A percentile compares a stretch with the other conserved stretches of the same genome.
phyloP scores from a whole-genome alignment of 2,329 filamentous ascomycete genomes.

The Thielaviopsis punctulata region DNA sequence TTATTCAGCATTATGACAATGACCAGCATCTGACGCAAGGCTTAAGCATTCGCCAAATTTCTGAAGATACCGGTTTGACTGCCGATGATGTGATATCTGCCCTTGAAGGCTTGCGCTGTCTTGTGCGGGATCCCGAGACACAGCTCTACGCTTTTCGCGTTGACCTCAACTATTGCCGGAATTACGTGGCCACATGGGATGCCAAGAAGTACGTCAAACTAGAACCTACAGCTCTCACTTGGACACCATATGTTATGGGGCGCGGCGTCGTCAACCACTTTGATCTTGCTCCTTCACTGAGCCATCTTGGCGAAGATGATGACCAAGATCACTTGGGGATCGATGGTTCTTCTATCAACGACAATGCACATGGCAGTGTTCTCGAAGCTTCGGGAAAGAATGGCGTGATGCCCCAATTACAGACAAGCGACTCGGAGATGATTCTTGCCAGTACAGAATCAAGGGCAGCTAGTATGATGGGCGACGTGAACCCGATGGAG shows the following conservation, averaged over 20 bases:
- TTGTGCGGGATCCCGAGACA: conserved; percentile 78
- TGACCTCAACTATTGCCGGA: conserved; percentile 67
- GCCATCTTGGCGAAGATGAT: conserved; percentile 63
- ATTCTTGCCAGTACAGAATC: conserved; percentile 6
- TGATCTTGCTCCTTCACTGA: conserved; percentile 64
- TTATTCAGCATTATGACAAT: conserved; percentile 33
- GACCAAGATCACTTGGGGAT: conserved; percentile 22
- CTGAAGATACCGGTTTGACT: conserved; percentile 84
- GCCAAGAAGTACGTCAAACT: conserved; percentile 75
- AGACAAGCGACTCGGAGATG: background rate
- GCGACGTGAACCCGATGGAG: conserved; percentile 13
- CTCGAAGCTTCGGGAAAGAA: conserved; percentile 1
- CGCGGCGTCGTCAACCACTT: conserved; percentile 67
- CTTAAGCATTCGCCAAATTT: conserved; percentile 50
- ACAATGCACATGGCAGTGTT: background rate
- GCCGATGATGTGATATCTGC: conserved; percentile 91
- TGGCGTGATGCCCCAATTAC: conserved; percentile 1
- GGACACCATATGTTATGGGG: conserved; percentile 97
- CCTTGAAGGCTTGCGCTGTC: conserved; percentile 71
- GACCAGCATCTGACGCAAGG: conserved; percentile 20
- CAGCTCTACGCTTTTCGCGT: conserved; percentile 79
- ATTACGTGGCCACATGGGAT: conserved; percentile 82
- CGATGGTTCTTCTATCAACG: conserved; percentile 1
- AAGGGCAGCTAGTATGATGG: conserved; percentile 2
- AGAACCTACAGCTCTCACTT: conserved; percentile 63